Evolutionary conservation across 345 rosid genomes (phyloP), one percentile per base, ranked within the genome.

Genomic region (Eucalyptus sideroxylon): DNA sequence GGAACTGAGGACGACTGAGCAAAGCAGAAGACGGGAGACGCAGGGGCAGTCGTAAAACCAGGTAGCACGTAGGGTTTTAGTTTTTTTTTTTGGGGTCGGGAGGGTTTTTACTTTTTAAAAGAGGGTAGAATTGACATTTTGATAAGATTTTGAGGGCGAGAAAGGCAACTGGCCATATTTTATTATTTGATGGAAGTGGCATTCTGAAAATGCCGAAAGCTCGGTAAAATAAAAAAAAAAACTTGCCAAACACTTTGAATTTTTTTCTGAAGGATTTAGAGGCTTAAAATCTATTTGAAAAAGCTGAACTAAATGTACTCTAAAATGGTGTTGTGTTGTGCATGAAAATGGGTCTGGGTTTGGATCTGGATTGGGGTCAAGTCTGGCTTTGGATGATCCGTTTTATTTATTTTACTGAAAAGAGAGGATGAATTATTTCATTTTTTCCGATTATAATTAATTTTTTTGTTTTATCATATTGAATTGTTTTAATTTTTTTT

Each of bases 361-460:
- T 5, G 65, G 30, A 6, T 59, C 2, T 11, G 1, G 14, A 10
- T 26, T 3, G 13, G 12, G 2, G 60, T 56, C 62, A 0, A 9
- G 13, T 56, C 0, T 2, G 62, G 13, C 0, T 56, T 56, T 0
- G 14, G 14, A 56, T 56, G 30, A 24, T 3, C 1, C 0, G 1
- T 27, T 60, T 27, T 0, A 11, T 27, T 27, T 60, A 12, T 60
- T 60, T 27, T 27, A 60, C 16, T 12, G 8, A 27, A 27, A 27
- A 27, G 7, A 27, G 8, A 27, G 1, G 16, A 60, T 53, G 11
- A 1, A 53, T 53, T 27, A 11, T 60, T 60, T 6, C 16, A 0
- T 11, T 60, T 26, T 60, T 60, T 60, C 0, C 0, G 13, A 26
- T 60, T 6, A 60, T 26, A 26, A 0, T 26, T 11, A 59, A 1